phyloP scores from a whole-genome alignment of 2,329 filamentous ascomycete species.

The Madurella mycetomatis region DNA sequence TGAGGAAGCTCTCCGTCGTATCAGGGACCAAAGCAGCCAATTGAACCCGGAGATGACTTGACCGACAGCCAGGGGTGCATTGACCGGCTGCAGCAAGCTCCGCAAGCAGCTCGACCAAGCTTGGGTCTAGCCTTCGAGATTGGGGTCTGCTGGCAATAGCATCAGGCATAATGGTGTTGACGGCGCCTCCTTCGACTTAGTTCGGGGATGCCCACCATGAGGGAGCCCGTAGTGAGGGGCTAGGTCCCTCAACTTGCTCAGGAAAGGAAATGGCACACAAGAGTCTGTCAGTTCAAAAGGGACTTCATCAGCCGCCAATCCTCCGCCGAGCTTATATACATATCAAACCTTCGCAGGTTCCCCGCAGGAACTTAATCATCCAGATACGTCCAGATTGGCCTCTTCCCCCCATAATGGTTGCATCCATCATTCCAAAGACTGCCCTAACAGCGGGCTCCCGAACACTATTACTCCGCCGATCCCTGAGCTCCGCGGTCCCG shows the following conservation, averaged over 20 bases:
- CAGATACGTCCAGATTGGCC: neutral
- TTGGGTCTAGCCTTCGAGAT: constrained; percentile 1
- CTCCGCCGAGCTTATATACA: too few relatives aligned
- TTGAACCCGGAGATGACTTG: constrained; percentile 6
- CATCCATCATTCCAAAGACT: constrained; percentile 3
- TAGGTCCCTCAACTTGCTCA: constrained; percentile 3
- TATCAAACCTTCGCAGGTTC: too few relatives aligned
- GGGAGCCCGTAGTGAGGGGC: neutral
- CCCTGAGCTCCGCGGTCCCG: neutral
- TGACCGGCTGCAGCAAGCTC: constrained; percentile 15
- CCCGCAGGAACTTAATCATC: neutral
- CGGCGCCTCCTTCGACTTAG: neutral
- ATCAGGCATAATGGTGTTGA: neutral
- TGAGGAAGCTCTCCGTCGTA: neutral
- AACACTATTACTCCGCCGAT: constrained; percentile 1
- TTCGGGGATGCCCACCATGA: neutral
- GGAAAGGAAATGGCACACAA: neutral
- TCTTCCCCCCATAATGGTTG: constrained; percentile 5
- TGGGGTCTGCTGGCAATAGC: neutral
- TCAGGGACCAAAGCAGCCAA: constrained; percentile 3
- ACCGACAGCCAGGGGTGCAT: constrained; percentile 3
- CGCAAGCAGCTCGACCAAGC: neutral
- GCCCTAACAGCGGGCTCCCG: constrained; percentile 1
- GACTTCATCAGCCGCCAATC: neutral
- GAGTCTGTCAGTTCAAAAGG: neutral